Conservation (phyloP, 805 yeast species). For the Metschnikowia lunata region DNA sequence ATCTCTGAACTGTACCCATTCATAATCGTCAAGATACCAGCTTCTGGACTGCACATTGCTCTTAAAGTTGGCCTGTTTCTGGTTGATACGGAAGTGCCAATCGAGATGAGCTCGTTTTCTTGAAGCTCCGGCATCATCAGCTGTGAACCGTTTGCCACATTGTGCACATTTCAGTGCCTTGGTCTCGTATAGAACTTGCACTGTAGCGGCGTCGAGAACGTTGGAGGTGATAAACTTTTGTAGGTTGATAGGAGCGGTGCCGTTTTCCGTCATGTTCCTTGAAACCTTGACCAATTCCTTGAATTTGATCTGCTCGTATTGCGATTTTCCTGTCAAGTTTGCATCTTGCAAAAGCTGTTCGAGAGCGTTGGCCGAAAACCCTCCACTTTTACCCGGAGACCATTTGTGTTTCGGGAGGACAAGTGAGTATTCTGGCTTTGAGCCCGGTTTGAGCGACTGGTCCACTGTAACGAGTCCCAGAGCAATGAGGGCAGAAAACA, state of each 20-base stretch:
- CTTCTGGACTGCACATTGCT: slow-evolving; percentile 61
- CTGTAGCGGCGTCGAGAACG: slow-evolving; percentile 26
- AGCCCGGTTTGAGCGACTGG: slow-evolving; percentile 38
- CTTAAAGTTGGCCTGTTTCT: slow-evolving; percentile 45
- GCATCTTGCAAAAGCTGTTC: slow-evolving; percentile 15
- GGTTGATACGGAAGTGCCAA: slow-evolving; percentile 94
- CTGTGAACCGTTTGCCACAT: slow-evolving; percentile 83
- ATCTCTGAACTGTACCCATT: slow-evolving; percentile 74
- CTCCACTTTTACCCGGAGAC: slow-evolving; percentile 9
- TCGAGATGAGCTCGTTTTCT: slow-evolving; percentile 70
- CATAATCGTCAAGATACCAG: slow-evolving; percentile 72
- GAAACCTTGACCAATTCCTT: slow-evolving; percentile 28
- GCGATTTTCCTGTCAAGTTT: slow-evolving; percentile 15
- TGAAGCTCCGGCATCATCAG: slow-evolving; percentile 50
- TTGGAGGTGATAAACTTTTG: slow-evolving; percentile 39
- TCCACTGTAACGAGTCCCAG: slow-evolving; percentile 39
- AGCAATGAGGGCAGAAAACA: slow-evolving; percentile 32
- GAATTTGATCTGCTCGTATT: slow-evolving; percentile 32
- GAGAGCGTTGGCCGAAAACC: slow-evolving; percentile 11
- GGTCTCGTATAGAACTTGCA: slow-evolving; percentile 47
- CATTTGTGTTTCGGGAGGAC: slow-evolving; percentile 31
- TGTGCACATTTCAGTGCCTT: slow-evolving; percentile 79
- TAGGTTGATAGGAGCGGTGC: slow-evolving; percentile 9
- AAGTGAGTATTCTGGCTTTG: slow-evolving; percentile 30
- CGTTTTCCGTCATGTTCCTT: slow-evolving; percentile 12